phyloP scores from a whole-genome alignment of 768 basidiomycete genomes.

The Kwoniella sp. region DNA sequence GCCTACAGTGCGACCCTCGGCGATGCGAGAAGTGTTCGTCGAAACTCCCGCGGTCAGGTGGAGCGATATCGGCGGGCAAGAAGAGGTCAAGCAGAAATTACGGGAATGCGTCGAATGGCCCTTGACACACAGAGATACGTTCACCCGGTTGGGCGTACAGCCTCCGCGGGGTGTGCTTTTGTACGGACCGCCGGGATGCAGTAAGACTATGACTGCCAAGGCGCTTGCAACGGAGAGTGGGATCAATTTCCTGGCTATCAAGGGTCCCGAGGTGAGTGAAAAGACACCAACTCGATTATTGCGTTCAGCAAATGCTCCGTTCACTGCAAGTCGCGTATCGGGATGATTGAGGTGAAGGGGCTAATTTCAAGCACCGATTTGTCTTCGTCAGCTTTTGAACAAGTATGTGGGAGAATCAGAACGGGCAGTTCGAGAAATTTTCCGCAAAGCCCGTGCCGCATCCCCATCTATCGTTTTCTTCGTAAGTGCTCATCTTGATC shows the following conservation, averaged over 20 bases:
- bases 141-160: slow-evolving; percentile 79
- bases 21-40: slow-evolving; percentile 89
- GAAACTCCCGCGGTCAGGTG: slow-evolving; percentile 81
- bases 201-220: slow-evolving; percentile 88
- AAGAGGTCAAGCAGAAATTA: slow-evolving; percentile 76
- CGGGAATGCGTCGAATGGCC: slow-evolving; percentile 96
- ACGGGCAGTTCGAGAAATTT: slow-evolving; percentile 89
- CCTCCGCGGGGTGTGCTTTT: slow-evolving; percentile 88
- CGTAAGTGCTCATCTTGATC: slow-evolving; percentile 61
- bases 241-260: slow-evolving; percentile 93
- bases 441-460: slow-evolving; percentile 89
- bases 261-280: slow-evolving; percentile 83
- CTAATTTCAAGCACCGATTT: slow-evolving; percentile 9
- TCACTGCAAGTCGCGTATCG: neutral
- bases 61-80: slow-evolving; percentile 87
- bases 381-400: slow-evolving; percentile 75
- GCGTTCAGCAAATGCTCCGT: neutral
- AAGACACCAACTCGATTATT: neutral
- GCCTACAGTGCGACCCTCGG: slow-evolving; percentile 81
- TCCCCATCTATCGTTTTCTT: slow-evolving; percentile 97
- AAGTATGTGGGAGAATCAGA: slow-evolving; percentile 99
- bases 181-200: slow-evolving; percentile 96
- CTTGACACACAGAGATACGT: slow-evolving; percentile 78
- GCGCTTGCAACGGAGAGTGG: slow-evolving; percentile 92
- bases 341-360: neutral